phyloP scores from a whole-genome alignment of 2,329 filamentous ascomycete species.

The Akanthomyces muscarius region DNA sequence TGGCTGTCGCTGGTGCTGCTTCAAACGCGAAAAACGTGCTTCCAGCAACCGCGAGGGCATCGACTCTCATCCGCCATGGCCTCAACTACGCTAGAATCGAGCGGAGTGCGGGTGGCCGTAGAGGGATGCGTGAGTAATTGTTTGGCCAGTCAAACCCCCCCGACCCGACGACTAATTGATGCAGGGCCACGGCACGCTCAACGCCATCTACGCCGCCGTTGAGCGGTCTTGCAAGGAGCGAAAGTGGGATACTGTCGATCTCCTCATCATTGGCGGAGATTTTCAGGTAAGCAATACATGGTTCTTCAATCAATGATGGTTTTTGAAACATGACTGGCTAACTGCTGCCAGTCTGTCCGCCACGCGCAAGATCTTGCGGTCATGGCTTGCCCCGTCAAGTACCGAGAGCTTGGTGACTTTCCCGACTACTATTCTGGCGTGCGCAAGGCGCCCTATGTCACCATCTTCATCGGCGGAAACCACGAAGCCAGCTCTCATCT shows the following conservation, averaged over 20 bases:
- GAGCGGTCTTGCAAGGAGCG: conserved; percentile 63
- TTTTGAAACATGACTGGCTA: conserved; percentile 12
- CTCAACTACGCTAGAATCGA: conserved; percentile 30
- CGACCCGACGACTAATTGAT: neutral
- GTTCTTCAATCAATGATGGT: neutral
- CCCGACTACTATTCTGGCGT: conserved; percentile 86
- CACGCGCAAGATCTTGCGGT: conserved; percentile 83
- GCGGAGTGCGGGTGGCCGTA: conserved; percentile 69
- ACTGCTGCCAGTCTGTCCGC: conserved; percentile 62
- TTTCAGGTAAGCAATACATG: conserved; percentile 63
- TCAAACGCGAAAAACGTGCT: conserved; percentile 5
- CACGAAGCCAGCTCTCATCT: conserved; percentile 90
- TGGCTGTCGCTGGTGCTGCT: neutral
- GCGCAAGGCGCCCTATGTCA: conserved; percentile 77
- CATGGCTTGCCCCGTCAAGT: conserved; percentile 87
- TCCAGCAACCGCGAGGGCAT: neutral
- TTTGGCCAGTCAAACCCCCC: neutral
- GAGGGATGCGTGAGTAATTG: conserved; percentile 72
- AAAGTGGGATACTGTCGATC: conserved; percentile 76
- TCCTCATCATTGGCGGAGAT: conserved; percentile 92
- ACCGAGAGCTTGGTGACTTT: conserved; percentile 84
- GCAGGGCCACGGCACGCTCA: conserved; percentile 84
- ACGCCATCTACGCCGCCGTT: conserved; percentile 85
- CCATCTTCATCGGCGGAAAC: conserved; percentile 89
- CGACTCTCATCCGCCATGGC: conserved; percentile 26